Conservation (phyloP, 2,329 filamentous ascomycete species). For the Acephala macrosclerotiorum region DNA sequence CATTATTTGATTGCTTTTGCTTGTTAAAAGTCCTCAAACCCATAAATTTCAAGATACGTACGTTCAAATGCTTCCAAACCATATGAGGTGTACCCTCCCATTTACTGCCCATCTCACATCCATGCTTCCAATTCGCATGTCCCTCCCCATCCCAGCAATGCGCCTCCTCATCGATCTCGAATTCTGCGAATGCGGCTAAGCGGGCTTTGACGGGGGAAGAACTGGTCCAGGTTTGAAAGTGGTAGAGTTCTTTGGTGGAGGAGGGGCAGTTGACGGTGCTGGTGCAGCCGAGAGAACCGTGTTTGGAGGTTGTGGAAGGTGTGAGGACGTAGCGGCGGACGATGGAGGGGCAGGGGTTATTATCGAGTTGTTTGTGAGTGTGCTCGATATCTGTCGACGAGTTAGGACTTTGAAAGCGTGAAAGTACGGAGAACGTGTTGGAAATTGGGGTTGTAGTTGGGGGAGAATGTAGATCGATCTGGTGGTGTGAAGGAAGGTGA, state of each 20-base stretch:
- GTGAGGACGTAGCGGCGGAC: neutral
- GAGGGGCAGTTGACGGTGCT: neutral
- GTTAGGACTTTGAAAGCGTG: neutral
- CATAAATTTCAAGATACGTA: neutral
- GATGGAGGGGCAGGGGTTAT: neutral
- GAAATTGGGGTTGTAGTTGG: neutral
- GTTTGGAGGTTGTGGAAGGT: neutral
- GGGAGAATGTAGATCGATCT: neutral
- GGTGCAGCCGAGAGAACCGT: neutral
- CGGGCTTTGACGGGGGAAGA: neutral
- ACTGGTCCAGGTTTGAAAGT: neutral
- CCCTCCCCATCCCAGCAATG: neutral
- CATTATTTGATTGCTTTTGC: neutral
- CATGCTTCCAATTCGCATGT: neutral
- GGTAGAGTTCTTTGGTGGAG: neutral
- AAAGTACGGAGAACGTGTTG: neutral
- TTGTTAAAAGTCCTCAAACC: too few species aligned
- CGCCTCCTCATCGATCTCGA: neutral
- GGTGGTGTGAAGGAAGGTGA: neutral
- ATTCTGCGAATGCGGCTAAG: neutral
- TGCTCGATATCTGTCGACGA: neutral
- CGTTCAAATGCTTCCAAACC: neutral
- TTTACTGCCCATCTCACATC: neutral
- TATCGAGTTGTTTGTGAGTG: neutral
- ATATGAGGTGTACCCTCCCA: neutral